Evolutionary conservation across 1,139 yeast genomes (phyloP).

Genomic region (Groenewaldozyma sp.): DNA sequence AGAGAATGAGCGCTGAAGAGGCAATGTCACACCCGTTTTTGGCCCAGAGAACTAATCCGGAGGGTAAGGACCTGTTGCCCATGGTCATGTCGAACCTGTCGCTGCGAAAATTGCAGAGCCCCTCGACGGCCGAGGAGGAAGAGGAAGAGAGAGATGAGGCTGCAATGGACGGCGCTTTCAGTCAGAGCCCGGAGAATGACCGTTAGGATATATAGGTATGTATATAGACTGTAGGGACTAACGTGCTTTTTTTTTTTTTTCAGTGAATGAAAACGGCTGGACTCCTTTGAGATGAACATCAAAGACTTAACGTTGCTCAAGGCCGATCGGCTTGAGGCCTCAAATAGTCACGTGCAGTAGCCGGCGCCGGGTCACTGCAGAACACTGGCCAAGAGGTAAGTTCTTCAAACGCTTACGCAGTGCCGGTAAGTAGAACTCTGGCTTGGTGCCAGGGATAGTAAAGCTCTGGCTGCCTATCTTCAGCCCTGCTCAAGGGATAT

Average conservation of each 20-base stretch:
- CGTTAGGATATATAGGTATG: conserved; percentile 3
- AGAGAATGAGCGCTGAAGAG: conserved; percentile 42
- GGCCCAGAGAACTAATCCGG: conserved; percentile 9
- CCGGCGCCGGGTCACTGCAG: no score
- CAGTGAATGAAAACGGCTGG: neutral
- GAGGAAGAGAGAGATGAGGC: conserved; percentile 5
- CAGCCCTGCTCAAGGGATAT: no score
- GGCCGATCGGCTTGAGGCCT: no score
- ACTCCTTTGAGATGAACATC: no score
- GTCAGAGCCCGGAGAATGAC: conserved; percentile 25
- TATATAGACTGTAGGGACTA: neutral
- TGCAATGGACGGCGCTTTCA: conserved; percentile 31
- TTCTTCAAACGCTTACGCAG: no score
- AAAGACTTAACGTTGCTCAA: no score
- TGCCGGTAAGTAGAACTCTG: no score
- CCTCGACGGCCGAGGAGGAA: conserved; percentile 10
- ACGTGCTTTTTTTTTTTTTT: neutral
- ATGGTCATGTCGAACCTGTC: conserved; percentile 27
- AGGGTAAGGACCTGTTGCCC: conserved; percentile 28
- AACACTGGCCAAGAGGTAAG: no score
- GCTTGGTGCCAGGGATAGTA: no score
- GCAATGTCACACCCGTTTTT: conserved; percentile 45
- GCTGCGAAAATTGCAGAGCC: conserved; percentile 16
- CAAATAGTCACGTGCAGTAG: no score
- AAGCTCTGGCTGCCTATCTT: no score